Evolutionary conservation across 1,139 yeast genomes (phyloP).

Genomic region (Candida sanyaensis): DNA sequence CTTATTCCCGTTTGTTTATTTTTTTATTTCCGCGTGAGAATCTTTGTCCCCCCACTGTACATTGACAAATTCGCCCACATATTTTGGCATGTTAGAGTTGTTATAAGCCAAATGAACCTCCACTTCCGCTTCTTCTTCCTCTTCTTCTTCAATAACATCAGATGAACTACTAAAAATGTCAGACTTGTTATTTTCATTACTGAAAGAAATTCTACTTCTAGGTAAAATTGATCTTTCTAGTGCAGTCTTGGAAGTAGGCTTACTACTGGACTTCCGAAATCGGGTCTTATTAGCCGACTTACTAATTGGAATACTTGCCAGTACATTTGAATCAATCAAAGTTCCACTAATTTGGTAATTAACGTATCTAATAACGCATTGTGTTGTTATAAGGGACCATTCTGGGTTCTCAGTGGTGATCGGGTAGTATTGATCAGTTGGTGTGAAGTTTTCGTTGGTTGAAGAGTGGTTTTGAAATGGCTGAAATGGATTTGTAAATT

Average conservation of each 20-base stretch:
- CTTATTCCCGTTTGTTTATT: too few species aligned
- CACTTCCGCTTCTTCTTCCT: not conserved
- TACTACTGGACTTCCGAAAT: too few species aligned
- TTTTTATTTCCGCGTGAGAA: too few species aligned
- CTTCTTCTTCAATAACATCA: not conserved
- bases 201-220: too few species aligned
- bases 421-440: not conserved
- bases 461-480: slow-evolving; percentile 2
- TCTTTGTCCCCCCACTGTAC: too few species aligned
- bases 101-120: slow-evolving; percentile 15
- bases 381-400: not conserved
- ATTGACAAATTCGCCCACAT: slow-evolving; percentile 16
- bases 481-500: slow-evolving; percentile 4
- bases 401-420: not conserved
- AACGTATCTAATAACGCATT: slow-evolving; percentile 1
- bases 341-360: not conserved
- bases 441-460: not conserved
- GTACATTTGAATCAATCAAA: not conserved
- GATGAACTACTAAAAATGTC: too few species aligned
- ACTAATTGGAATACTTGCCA: not conserved
- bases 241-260: too few species aligned
- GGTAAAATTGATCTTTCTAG: too few species aligned
- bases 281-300: too few species aligned
- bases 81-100: slow-evolving; percentile 19
- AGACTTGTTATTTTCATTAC: too few species aligned